Evolutionary conservation across 2,329 filamentous ascomycete species (phyloP).

Genomic region (Thyridium curvatum): DNA sequence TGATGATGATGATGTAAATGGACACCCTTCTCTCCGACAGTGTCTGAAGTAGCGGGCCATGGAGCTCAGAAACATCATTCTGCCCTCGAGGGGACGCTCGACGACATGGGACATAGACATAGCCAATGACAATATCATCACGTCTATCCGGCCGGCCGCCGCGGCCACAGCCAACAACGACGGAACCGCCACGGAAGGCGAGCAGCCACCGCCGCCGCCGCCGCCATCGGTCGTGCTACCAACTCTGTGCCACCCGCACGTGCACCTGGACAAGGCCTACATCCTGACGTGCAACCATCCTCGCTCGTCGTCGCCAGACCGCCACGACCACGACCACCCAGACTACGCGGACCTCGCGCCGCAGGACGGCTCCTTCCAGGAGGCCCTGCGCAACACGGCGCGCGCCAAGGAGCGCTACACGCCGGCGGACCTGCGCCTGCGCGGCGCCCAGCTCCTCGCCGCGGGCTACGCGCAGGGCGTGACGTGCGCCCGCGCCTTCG

Average conservation of each 20-base stretch:
- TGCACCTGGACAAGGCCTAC: conserved; percentile 65
- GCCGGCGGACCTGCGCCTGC: conserved; percentile 52
- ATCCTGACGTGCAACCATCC: conserved; percentile 36
- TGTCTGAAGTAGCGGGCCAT: neutral
- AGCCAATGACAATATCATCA: conserved; percentile 2
- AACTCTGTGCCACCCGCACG: conserved; percentile 62
- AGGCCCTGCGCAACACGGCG: conserved; percentile 48
- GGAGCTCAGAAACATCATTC: conserved; percentile 6
- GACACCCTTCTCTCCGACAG: too few relatives aligned
- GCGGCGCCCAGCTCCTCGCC: conserved; percentile 59
- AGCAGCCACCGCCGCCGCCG: conserved; percentile 8
- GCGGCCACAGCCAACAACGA: neutral
- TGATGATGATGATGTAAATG: too few relatives aligned
- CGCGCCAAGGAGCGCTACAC: conserved; percentile 59
- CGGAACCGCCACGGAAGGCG: neutral
- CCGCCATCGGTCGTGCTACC: conserved; percentile 20
- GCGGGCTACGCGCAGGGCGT: conserved; percentile 60
- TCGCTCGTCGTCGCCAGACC: neutral
- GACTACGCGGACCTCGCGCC: conserved; percentile 56
- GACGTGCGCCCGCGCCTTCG: conserved; percentile 63
- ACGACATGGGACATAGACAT: conserved; percentile 7
- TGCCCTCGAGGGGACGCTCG: conserved; percentile 1
- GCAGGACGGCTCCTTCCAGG: conserved; percentile 53
- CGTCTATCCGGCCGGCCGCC: conserved; percentile 1
- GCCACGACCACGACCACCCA: conserved; percentile 28